Evolutionary conservation across 129 eudicot species (phyloP).

Genomic region (Escallonia herrerae): DNA sequence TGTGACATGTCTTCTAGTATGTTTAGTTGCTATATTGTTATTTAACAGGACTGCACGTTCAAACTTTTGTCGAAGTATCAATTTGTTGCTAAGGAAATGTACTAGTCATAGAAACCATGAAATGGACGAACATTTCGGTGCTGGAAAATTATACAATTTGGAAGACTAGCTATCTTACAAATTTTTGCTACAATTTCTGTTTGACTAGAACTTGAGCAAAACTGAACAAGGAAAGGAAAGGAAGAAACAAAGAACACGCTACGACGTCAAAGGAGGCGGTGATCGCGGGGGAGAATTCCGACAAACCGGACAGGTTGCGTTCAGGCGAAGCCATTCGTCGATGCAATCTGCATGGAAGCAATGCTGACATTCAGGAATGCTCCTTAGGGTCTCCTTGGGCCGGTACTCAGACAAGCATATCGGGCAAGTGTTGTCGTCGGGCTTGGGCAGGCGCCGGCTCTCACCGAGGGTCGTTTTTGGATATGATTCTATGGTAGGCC

Average conservation of each 20-base stretch:
- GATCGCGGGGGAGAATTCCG: constrained; percentile 27
- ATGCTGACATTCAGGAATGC: constrained; percentile 47
- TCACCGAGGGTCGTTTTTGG: constrained; percentile 35
- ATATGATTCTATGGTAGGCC: constrained; percentile 33
- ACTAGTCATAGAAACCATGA: too few species aligned
- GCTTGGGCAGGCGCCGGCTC: constrained; percentile 29
- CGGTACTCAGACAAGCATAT: constrained; percentile 41
- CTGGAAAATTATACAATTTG: too few species aligned
- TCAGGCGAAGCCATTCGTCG: constrained; percentile 41
- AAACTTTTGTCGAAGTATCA: too few species aligned
- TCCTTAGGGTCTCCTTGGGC: constrained; percentile 30
- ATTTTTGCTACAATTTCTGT: too few species aligned
- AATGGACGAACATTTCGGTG: too few species aligned
- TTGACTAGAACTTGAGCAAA: too few species aligned
- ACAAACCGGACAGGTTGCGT: constrained; percentile 43
- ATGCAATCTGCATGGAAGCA: constrained; percentile 43
- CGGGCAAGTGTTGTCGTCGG: constrained; percentile 31
- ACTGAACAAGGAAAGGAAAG: background rate
- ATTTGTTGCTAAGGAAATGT: too few species aligned
- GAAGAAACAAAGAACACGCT: background rate
- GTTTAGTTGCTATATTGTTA: too few species aligned
- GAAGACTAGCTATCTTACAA: too few species aligned
- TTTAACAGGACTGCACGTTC: too few species aligned
- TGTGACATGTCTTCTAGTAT: too few species aligned
- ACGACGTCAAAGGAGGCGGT: background rate